Evolutionary conservation across 768 basidiomycete genomes (phyloP), one percentile per base, ranked within the genome.

Genomic region (Lyophyllum decastes): DNA sequence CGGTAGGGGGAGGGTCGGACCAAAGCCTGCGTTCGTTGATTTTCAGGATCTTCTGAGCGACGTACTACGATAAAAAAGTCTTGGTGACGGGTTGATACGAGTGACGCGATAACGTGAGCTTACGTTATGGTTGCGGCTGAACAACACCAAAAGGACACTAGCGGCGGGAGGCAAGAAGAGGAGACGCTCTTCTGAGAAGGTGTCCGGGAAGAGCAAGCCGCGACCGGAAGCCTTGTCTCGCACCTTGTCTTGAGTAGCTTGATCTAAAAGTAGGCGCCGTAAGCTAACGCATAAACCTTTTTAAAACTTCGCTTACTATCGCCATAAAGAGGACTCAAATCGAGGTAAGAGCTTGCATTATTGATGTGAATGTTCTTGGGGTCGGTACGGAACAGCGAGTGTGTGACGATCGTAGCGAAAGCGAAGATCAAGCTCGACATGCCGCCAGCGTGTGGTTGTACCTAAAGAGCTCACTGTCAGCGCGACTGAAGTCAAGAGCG

Each of bases 371-470:
- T 72, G 60, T 83, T 76, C 2, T 61, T 57, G 14, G 64, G 67
- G 60, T 79, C 72, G 1, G 83, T 83, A 43, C 78, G 68, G 76
- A 85, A 87, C 21, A 85, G 70, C 7, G 76, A 78, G 69, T 88
- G 87, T 46, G 82, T 86, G 56, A 89, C 77, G 40, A 88, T 70
- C 44, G 84, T 73, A 2, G 87, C 87, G 58, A 86, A 87, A 2
- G 87, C 83, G 62, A 88, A 88, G 62, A 83, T 80, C 43, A 86
- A 64, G 62, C 78, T 81, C 16, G 84, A 86, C 55, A 85, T 77
- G 16, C 87, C 87, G 4, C 77, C 79, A 5, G n/a, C n/a, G 78
- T 75, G 64, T 85, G 83, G 24, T 73, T 44, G 8, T 2, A 35
- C 35, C 51, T 53, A 19, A 5, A 17, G 24, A 2, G n/a, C n/a